A percentile compares a stretch with the other conserved stretches of the same genome.
These are phyloP conservation scores for Hordeum vulgare DNA, from an alignment of 176 grass and related monocot species.

Conservation along the genomic window DNA sequence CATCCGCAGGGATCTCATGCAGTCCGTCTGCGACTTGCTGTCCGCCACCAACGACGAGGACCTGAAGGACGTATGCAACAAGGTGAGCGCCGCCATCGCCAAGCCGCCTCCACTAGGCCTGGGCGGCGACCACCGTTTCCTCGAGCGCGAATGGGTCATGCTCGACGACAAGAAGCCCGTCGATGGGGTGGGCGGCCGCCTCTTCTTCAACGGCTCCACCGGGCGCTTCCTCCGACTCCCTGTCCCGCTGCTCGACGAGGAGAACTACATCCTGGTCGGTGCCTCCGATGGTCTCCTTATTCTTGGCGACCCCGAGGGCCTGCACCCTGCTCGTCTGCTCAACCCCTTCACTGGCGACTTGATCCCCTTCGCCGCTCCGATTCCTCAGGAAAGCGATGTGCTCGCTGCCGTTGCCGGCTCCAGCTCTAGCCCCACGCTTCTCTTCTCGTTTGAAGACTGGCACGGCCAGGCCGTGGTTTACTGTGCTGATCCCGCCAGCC, in stretches of 20 bases:
- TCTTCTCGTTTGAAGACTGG: not conserved
- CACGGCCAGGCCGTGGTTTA: accelerated
- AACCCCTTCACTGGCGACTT: not conserved
- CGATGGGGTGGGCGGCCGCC: not conserved
- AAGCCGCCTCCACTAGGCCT: no score
- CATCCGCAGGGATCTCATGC: not conserved
- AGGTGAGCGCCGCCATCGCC: no score
- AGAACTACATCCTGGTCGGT: not conserved
- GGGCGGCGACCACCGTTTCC: not conserved
- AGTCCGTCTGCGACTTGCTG: not conserved
- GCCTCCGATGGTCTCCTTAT: not conserved
- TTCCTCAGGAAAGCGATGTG: not conserved
- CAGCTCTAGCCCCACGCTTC: not conserved
- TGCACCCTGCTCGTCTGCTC: not conserved
- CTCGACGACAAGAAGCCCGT: not conserved
- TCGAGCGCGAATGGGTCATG: not conserved
- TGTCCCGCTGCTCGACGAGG: not conserved
- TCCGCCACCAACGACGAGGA: not conserved
- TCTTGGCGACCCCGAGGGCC: not conserved
- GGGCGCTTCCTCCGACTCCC: not conserved
- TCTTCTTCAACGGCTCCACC: not conserved
- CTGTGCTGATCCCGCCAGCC: not conserved
- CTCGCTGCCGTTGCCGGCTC: not conserved
- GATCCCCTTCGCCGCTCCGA: not conserved
- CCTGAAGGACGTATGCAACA: no score